Evolutionary conservation across 306 rosid genomes (phyloP), one percentile per base, ranked within the genome.

Genomic region (Hippophae tibetana): DNA sequence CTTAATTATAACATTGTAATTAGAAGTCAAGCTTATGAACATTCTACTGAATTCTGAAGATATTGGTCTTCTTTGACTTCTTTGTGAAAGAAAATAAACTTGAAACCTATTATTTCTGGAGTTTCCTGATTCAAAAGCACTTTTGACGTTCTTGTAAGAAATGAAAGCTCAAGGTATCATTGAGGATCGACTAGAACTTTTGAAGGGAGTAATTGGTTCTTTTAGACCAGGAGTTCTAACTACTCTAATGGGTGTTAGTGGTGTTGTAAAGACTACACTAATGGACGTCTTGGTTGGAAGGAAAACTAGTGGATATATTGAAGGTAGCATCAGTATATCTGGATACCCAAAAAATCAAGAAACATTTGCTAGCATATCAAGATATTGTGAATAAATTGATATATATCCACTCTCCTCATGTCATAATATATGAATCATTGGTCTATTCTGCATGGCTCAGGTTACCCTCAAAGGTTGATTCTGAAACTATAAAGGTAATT

Each of bases 181-280:
- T 23, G 85, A 79, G 62, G 87, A 85, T 51, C 70, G 78, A 63
- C 82, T 90, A 64, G 84, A 76, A 73, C 89, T 90, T 76, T 76
- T 90, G 67, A 90, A 83, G 75, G 90, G 97, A 48, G 78, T 90
- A 63, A 82, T 69, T n/a, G 97, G 97, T 72, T 79, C 94, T 42
- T 90, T 90, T 68, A 84, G 97, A 71, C 94, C 95, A 10, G 97
- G 94, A 72, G 85, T 90, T 60, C 73, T 90, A 9, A 90, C 97
- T 64, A 95, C 94, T 68, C 85, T 90, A 13, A 90, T 90, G 97
- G 97, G 97, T 14, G 72, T 87, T 52, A 87, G 97, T 76, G 97
- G 97, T n/a, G 97, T 95, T 13, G 97, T 95, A 13, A 90, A 90
- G 82, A 90, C 97, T 12, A 90, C 95, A 46, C 77, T 90, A 51